These are phyloP conservation scores for Forsythia suspensa DNA, from an alignment of 257 asterid species.

Conservation along the genomic window DNA sequence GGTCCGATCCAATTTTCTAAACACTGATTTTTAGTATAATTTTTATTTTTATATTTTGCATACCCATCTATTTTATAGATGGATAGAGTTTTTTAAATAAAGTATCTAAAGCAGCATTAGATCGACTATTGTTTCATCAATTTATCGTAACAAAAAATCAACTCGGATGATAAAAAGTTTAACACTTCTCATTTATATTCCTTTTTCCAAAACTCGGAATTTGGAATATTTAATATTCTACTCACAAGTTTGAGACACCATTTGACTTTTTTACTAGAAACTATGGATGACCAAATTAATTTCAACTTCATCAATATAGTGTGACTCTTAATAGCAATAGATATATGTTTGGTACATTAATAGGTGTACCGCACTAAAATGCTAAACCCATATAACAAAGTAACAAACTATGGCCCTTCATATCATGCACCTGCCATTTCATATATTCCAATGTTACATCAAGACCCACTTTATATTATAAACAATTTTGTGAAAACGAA, in stretches of 20 bases:
- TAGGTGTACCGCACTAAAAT: neutral
- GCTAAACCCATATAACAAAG: neutral
- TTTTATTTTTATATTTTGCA: no score
- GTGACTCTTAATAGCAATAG: neutral
- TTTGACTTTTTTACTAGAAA: neutral
- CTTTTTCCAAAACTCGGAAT: no score
- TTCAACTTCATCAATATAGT: neutral
- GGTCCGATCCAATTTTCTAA: no score
- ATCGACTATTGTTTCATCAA: no score
- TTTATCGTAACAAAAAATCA: no score
- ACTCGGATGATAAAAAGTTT: no score
- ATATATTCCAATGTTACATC: neutral
- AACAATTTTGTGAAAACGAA: constrained; percentile 8
- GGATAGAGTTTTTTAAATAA: no score
- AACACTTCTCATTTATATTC: no score
- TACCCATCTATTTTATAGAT: no score
- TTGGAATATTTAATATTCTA: no score
- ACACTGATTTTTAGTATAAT: no score
- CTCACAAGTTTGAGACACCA: neutral
- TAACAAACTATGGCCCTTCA: constrained; percentile 5
- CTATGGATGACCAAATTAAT: neutral
- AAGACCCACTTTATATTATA: neutral
- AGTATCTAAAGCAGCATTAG: no score
- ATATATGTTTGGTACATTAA: neutral
- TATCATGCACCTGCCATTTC: constrained; percentile 18